Percentiles rank a stretch among this genome's conserved stretches.
Conservation (phyloP, 73 alveolate genomes). For the Tetrahymena malaccensis region DNA sequence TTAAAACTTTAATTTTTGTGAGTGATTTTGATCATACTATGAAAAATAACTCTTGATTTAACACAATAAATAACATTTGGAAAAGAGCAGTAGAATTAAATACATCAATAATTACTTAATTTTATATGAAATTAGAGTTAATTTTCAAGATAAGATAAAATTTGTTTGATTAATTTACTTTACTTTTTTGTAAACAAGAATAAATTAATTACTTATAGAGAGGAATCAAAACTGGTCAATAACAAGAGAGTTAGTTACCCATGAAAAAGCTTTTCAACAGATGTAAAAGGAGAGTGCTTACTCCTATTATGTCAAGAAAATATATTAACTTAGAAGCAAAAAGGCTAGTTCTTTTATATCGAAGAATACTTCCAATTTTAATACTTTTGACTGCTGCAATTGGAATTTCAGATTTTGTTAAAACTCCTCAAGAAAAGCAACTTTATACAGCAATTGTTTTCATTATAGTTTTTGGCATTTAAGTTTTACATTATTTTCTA, state of each 20-base stretch:
- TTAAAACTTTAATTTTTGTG: too few relatives aligned
- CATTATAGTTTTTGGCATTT: neutral
- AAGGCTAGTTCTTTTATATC: neutral
- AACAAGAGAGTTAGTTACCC: neutral
- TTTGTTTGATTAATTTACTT: neutral
- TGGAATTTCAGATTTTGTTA: neutral
- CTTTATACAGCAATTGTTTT: neutral
- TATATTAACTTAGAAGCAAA: neutral
- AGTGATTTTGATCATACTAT: too few relatives aligned
- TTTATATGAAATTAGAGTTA: neutral
- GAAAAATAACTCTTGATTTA: too few relatives aligned
- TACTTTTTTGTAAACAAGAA: neutral
- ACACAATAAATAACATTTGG: too few relatives aligned
- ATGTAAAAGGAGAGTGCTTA: neutral
- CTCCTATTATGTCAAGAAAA: neutral
- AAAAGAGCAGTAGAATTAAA: neutral
- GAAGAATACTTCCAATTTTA: neutral
- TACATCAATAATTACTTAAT: too few relatives aligned
- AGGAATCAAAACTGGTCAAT: neutral
- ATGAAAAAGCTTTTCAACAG: neutral
- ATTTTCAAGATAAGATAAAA: neutral
- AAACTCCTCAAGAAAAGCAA: neutral
- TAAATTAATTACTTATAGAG: neutral
- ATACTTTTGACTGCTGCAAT: neutral
- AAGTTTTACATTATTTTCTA: neutral